Conservation (phyloP, 306 rosid genomes). For the Arachis hypogaea region DNA sequence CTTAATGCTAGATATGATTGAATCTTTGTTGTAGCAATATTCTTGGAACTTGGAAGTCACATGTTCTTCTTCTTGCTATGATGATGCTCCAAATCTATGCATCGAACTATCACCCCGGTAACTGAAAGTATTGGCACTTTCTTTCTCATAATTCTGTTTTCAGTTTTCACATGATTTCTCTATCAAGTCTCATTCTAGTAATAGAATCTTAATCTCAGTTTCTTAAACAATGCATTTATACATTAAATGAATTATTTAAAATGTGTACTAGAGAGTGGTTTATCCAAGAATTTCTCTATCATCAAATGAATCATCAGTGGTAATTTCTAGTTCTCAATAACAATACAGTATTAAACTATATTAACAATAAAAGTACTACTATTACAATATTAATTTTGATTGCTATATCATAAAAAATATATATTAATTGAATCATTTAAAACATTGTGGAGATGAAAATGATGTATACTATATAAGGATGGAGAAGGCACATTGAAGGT, state of each 20-base stretch:
- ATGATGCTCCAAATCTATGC: slow-evolving; percentile 11
- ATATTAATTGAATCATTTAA: too few species aligned
- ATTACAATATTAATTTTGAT: too few species aligned
- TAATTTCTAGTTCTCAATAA: neutral
- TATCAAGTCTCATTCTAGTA: neutral
- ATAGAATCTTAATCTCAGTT: neutral
- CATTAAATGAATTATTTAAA: neutral
- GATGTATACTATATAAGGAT: slow-evolving; percentile 12
- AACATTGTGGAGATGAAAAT: neutral
- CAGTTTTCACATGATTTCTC: slow-evolving; percentile 20
- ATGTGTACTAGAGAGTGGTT: neutral
- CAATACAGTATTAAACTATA: too few species aligned
- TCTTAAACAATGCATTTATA: neutral
- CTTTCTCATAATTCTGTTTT: neutral
- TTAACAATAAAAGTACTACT: too few species aligned
- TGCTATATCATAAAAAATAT: too few species aligned
- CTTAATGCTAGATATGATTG: slow-evolving; percentile 26
- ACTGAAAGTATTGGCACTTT: neutral
- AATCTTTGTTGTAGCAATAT: neutral
- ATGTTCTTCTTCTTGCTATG: neutral
- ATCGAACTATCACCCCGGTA: neutral
- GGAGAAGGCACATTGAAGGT: neutral
- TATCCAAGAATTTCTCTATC: neutral
- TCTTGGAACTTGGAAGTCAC: slow-evolving; percentile 14
- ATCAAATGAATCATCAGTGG: neutral